Evolutionary conservation across 768 basidiomycete genomes (phyloP).

Genomic region (Cubamyces lactineus): DNA sequence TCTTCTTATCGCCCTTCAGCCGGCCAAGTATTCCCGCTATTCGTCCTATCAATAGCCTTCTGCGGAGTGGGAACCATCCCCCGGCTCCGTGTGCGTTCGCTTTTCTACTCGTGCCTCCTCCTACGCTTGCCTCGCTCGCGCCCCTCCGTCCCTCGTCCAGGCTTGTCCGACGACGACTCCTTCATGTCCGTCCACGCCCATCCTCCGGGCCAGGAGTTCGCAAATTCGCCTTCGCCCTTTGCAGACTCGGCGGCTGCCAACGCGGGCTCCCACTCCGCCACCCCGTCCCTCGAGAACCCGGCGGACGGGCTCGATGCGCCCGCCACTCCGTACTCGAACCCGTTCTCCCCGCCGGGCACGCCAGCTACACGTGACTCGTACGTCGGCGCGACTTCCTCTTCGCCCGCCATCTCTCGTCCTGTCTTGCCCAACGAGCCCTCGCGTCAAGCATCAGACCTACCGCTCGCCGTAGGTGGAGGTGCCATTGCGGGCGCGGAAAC

Average conservation of each 20-base stretch:
- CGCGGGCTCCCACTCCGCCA: neutral
- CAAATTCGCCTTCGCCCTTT: conserved; percentile 10
- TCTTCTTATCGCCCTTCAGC: conserved; percentile 16
- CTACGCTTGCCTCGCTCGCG: conserved; percentile 1
- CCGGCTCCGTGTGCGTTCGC: neutral
- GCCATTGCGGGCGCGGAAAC: neutral
- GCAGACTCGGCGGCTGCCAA: neutral
- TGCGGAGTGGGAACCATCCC: conserved; percentile 22
- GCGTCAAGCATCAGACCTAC: conserved; percentile 4
- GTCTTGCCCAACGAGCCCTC: conserved; percentile 17
- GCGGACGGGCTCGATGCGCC: conserved; percentile 4
- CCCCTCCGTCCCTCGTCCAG: conserved; percentile 16
- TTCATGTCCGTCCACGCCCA: conserved; percentile 13
- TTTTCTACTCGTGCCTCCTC: conserved; percentile 1
- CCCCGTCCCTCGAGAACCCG: conserved; percentile 3
- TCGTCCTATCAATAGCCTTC: conserved; percentile 17
- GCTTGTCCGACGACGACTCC: conserved; percentile 18
- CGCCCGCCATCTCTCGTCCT: conserved; percentile 23
- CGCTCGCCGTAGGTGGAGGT: conserved; percentile 10
- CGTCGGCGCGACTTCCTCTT: conserved; percentile 13
- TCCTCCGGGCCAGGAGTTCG: conserved; percentile 7
- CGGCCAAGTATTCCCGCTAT: conserved; percentile 11
- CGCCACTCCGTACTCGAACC: conserved; percentile 11
- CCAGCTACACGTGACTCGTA: conserved; percentile 26
- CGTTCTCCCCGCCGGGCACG: conserved; percentile 23